Evolutionary conservation across 148 eudicot species (phyloP).

Genomic region (Chenopodium berlandieri): DNA sequence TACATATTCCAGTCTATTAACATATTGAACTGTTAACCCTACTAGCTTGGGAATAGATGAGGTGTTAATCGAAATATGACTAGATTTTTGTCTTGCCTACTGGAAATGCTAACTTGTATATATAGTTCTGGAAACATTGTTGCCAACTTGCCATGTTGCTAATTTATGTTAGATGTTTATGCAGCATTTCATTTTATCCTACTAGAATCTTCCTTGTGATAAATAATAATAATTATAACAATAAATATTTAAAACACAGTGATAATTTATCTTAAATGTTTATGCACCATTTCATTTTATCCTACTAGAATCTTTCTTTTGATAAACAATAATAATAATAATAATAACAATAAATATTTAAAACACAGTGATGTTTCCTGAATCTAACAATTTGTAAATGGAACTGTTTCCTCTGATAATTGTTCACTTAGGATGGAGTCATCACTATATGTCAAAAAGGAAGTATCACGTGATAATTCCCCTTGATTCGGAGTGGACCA

Average conservation of each 20-base stretch:
- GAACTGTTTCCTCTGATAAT: not conserved
- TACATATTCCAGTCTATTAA: too few species aligned
- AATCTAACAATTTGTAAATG: not conserved
- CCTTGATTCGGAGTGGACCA: conserved; percentile 61
- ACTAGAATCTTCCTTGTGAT: not conserved
- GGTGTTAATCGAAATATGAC: too few species aligned
- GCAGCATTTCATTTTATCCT: not conserved
- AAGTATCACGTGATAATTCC: conserved; percentile 87
- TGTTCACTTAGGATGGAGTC: conserved; percentile 68
- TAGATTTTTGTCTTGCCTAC: too few species aligned
- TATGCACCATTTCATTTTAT: not conserved
- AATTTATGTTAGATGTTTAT: too few species aligned
- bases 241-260: too few species aligned
- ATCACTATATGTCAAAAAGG: conserved; percentile 72
- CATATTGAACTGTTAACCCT: too few species aligned
- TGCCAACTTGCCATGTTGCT: too few species aligned
- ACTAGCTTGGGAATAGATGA: too few species aligned
- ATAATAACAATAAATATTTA: not conserved
- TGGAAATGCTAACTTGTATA: too few species aligned
- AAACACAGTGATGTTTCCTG: not conserved
- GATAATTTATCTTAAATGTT: too few species aligned
- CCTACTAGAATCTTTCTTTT: not conserved
- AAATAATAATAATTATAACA: too few species aligned
- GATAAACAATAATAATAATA: not conserved
- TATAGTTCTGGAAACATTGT: too few species aligned